These are phyloP conservation scores for Thraustochytrium sp. DNA, from an alignment of 352 stramenopile species.

Conservation along the genomic window DNA sequence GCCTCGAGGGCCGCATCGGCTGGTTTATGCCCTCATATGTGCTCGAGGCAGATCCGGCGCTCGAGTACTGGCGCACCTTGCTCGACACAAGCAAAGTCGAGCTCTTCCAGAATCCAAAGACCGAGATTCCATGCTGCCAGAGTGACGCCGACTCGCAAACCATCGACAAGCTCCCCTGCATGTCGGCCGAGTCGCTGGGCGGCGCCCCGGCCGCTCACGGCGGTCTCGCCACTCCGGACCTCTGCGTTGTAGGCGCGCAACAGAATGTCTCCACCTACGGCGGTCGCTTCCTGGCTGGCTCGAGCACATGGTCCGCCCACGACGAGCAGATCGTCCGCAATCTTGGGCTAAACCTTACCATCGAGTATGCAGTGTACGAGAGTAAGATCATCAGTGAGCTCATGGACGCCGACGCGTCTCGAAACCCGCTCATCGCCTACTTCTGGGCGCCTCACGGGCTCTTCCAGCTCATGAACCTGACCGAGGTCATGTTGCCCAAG, in stretches of 20 bases:
- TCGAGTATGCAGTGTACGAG: background rate
- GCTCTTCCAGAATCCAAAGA: background rate
- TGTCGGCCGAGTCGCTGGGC: background rate
- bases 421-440: background rate
- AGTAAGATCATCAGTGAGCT: background rate
- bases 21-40: slow-evolving; percentile 2
- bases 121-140: background rate
- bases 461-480: background rate
- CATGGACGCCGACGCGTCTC: background rate
- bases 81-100: background rate
- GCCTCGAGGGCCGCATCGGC: slow-evolving; percentile 2
- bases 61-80: slow-evolving; percentile 32
- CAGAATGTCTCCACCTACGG: background rate
- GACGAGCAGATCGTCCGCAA: background rate
- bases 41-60: background rate
- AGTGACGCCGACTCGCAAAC: background rate
- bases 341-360: background rate
- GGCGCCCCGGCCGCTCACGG: background rate
- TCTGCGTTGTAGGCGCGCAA: background rate
- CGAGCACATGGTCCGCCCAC: background rate
- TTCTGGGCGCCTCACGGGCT: slow-evolving; percentile 5
- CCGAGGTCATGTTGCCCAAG: background rate
- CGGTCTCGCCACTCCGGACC: background rate
- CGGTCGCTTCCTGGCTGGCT: background rate
- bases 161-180: background rate